These are phyloP conservation scores for Pythium scleroteichum DNA, from an alignment of 352 stramenopile genomes.

Conservation along the genomic window DNA sequence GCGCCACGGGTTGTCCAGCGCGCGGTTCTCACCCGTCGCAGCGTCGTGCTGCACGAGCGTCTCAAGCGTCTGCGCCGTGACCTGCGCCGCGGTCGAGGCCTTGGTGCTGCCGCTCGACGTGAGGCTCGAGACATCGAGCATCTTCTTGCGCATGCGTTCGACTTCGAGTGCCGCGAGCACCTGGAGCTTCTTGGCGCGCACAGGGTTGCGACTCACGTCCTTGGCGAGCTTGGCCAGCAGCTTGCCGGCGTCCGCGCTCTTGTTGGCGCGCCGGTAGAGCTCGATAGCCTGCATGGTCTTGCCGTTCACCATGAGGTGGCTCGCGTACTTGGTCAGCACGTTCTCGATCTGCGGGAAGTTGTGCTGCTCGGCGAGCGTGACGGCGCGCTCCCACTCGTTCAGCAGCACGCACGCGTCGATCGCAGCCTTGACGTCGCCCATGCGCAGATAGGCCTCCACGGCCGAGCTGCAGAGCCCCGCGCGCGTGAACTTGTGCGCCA, in stretches of 20 bases:
- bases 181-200: conserved; percentile 93
- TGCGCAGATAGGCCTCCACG: conserved; percentile 86
- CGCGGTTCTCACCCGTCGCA: conserved; percentile 75
- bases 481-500: conserved; percentile 87
- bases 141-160: conserved; percentile 90
- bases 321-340: conserved; percentile 89
- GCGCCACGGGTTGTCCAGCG: conserved; percentile 92
- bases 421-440: conserved; percentile 90
- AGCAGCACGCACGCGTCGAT: conserved; percentile 93
- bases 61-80: conserved; percentile 91
- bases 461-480: conserved; percentile 83
- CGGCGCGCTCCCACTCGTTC: conserved; percentile 92
- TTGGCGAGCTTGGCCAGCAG: conserved; percentile 87
- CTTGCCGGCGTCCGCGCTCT: conserved; percentile 91
- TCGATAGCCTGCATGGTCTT: conserved; percentile 91
- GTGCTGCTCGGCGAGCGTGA: conserved; percentile 90
- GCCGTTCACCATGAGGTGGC: conserved; percentile 79
- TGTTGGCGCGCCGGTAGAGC: conserved; percentile 91
- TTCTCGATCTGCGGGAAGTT: conserved; percentile 95
- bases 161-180: conserved; percentile 94
- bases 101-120: conserved; percentile 46
- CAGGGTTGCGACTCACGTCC: conserved; percentile 77
- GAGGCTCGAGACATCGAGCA: conserved; percentile 75
- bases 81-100: conserved; percentile 66
- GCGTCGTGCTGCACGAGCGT: conserved; percentile 90